Evolutionary conservation across 805 yeast genomes (phyloP), one percentile per base, ranked within the genome.

Genomic region (Barnettozyma populi): DNA sequence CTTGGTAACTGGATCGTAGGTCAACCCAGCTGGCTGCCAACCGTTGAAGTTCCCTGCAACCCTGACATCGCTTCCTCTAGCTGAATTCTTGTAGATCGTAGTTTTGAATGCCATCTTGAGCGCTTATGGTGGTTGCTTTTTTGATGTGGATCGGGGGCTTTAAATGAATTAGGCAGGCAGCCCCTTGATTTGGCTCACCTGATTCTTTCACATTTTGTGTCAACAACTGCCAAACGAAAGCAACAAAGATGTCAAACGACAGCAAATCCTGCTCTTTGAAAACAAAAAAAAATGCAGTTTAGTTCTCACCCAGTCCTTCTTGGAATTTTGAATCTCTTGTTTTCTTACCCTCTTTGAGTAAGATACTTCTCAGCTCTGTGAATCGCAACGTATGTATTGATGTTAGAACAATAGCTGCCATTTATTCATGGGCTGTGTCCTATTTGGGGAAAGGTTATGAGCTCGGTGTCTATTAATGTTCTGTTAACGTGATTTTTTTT

Each of bases 21-120:
- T 7, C 45, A 60, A 44, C 5, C 47, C 39, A 16, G 56, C 47
- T 3, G 61, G 55, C 5, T 51, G 41, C 74, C 73, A 70, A 10
- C 54, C 41, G 38, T 62, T 66, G 50, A 70, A 69, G 52, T 64
- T 65, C 3, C 73, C 73, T 11, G 73, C 73, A 42, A 70, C 57
- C 44, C 61, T 57, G 39, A 70, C 57, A 14, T 52, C 43, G 31
- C 34, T 39, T 9, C 57, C 49, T 14, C 39, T 40, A 4, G 51
- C 47, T 32, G 46, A 41, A 11, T 43, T 40, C 55, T 58, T 53
- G 16, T 41, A 44, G 35, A 56, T 52, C 3, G 51, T 46, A 4
- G 61, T 48, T 32, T 21, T 24, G 39, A 19, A 27, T 7, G n/a
- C 14, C 43, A 44, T 44, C 20, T 37, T 16, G 9, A 13, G 23